Base-by-base conservation (phyloP, 345 rosid species). In the Limnanthes douglasii region DNA sequence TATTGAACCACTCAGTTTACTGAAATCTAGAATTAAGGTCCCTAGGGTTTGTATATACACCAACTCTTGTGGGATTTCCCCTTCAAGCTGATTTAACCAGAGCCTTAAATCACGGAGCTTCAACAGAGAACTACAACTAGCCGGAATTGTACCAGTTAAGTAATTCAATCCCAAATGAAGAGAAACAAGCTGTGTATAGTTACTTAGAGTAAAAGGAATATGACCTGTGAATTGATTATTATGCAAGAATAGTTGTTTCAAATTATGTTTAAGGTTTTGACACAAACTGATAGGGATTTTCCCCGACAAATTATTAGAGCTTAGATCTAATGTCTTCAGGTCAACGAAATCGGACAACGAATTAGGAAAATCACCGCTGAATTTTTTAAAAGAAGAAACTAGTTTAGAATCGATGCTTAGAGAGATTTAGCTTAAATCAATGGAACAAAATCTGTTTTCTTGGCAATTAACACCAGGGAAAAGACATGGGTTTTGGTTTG, bases 21-120 rank as follows among this genome's bases (percentile, higher is more conserved):
- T 79, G 71, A 74, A 79, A 48, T 79, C 92, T 1, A 79, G 69
- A 62, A 79, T 69, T 62, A 79, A 44, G 25, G 67, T 72, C 58
- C 66, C 69, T 0, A 79, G 59, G 6, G 63, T 34, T 5, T 45
- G 42, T 33, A 69, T 46, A 44, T 54, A 42, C 38, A 48, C 50
- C 2, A 79, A 56, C 52, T 75, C 75, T 3, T 28, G 48, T 11
- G 92, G 92, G 56, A 79, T 79, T 30, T 59, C 75, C 12, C 92
- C 92, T 5, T 62, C 59, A 41, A 79, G 81, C 44, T 59, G 53
- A 36, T 79, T 79, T 63, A 72, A 43, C 75, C 82, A 65, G 5
- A 75, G 60, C 48, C 64, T 72, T 61, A 79, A 57, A 51, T 75
- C 85, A 6, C 54, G 51, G 20, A 79, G 92, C 53, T 60, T 59